phyloP scores from a whole-genome alignment of 176 grass and related monocot species.

The Olyra latifolia region DNA sequence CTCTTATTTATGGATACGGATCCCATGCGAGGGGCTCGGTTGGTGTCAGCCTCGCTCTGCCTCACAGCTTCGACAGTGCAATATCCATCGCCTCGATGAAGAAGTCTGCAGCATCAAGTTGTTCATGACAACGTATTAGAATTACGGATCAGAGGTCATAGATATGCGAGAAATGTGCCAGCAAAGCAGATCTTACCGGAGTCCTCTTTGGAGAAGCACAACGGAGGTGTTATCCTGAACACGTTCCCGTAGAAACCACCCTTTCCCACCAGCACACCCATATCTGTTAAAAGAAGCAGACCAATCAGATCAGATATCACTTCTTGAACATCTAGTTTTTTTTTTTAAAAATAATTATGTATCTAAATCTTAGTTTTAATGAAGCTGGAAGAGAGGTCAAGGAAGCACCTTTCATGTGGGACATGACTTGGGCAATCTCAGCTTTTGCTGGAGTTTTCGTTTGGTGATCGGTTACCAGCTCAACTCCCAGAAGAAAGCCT shows the following conservation, averaged over 20 bases:
- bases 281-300: constrained; percentile 51
- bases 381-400: neutral
- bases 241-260: constrained; percentile 93
- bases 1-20: constrained; percentile 49
- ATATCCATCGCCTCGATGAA: constrained; percentile 74
- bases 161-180: neutral
- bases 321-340: neutral
- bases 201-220: constrained; percentile 87
- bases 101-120: constrained; percentile 52
- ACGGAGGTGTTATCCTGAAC: constrained; percentile 90
- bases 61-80: constrained; percentile 82
- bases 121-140: neutral
- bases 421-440: constrained; percentile 72
- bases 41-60: constrained; percentile 11
- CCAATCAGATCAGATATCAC: neutral
- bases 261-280: constrained; percentile 87
- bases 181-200: constrained; percentile 44
- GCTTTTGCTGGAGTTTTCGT: constrained; percentile 84
- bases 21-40: neutral
- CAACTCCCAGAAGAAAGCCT: constrained; percentile 88
- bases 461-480: constrained; percentile 79
- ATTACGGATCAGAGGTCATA: neutral
- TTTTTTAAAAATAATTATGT: too few relatives aligned
- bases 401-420: constrained; percentile 74
- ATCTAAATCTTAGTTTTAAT: neutral